Conservation (phyloP, 1,284 basidiomycete species). For the Sphaerobolus stellatus region DNA sequence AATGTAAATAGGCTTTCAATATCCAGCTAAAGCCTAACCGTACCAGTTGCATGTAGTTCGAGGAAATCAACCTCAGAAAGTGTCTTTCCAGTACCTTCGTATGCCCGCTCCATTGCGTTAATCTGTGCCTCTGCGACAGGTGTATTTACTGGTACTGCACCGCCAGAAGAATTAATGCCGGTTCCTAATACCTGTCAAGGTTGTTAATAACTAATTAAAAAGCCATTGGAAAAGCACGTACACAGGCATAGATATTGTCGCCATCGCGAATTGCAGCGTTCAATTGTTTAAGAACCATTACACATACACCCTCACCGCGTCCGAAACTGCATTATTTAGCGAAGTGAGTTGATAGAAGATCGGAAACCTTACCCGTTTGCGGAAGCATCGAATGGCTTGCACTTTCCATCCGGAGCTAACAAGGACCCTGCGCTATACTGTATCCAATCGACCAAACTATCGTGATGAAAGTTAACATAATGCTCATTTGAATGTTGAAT, state of each 20-base stretch:
- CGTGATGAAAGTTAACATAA: no score
- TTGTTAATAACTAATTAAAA: not conserved
- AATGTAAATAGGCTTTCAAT: constrained; percentile 1
- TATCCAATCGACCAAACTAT: constrained; percentile 31
- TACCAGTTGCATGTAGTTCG: constrained; percentile 45
- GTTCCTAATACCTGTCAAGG: constrained; percentile 38
- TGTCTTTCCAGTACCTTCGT: constrained; percentile 24
- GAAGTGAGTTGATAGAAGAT: constrained; percentile 2
- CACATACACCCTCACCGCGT: constrained; percentile 25
- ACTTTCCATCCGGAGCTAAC: constrained; percentile 46
- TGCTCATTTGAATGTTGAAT: no score
- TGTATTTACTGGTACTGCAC: constrained; percentile 35
- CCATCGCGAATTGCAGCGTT: constrained; percentile 25
- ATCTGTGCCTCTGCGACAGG: constrained; percentile 38
- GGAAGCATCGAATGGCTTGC: constrained; percentile 47
- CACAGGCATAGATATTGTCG: constrained; percentile 29
- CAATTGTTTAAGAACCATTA: constrained; percentile 27
- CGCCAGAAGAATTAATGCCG: constrained; percentile 37
- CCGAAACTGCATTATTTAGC: constrained; percentile 23
- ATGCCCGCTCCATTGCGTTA: constrained; percentile 35
- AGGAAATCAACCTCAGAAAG: constrained; percentile 45
- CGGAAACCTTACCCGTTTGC: constrained; percentile 41
- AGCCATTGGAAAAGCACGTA: constrained; percentile 13
- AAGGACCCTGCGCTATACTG: constrained; percentile 36
- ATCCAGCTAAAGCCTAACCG: constrained; percentile 4